Conservation (phyloP, 73 alveolate genomes). For the Tetrahymena thermophila region DNA sequence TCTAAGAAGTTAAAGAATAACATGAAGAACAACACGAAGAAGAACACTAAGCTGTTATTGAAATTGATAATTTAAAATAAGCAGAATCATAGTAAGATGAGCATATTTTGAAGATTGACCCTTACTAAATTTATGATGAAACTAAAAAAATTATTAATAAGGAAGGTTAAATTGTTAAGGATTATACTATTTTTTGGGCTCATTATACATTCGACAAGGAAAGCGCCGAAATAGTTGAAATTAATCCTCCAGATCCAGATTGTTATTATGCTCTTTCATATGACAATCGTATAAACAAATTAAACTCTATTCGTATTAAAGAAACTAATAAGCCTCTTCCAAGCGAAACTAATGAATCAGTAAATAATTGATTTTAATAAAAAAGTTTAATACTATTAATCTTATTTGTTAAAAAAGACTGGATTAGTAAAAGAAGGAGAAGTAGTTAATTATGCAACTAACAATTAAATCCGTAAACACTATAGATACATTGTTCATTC, state of each 20-base stretch:
- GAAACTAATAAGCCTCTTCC: background rate
- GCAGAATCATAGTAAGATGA: background rate
- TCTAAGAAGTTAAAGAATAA: background rate
- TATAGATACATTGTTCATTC: background rate
- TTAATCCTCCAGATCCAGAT: background rate
- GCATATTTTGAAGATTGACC: background rate
- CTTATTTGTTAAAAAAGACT: background rate
- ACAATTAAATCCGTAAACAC: background rate
- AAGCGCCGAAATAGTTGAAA: background rate
- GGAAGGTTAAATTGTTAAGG: background rate
- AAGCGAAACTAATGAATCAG: background rate
- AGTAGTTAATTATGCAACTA: background rate
- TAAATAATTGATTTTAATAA: background rate
- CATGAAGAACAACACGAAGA: background rate
- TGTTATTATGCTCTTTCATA: background rate
- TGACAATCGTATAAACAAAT: background rate
- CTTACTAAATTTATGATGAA: background rate
- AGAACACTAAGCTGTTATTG: background rate
- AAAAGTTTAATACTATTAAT: background rate
- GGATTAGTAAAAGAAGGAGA: background rate
- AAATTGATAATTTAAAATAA: constrained; percentile 34
- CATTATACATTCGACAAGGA: background rate
- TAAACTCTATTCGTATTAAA: background rate
- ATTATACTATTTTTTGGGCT: background rate
- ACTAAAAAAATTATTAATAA: background rate